Percentiles rank a stretch among this genome's conserved stretches.
These are phyloP conservation scores for Gnomoniopsis sp. DNA, from an alignment of 2,329 filamentous ascomycete species.

Conservation along the genomic window DNA sequence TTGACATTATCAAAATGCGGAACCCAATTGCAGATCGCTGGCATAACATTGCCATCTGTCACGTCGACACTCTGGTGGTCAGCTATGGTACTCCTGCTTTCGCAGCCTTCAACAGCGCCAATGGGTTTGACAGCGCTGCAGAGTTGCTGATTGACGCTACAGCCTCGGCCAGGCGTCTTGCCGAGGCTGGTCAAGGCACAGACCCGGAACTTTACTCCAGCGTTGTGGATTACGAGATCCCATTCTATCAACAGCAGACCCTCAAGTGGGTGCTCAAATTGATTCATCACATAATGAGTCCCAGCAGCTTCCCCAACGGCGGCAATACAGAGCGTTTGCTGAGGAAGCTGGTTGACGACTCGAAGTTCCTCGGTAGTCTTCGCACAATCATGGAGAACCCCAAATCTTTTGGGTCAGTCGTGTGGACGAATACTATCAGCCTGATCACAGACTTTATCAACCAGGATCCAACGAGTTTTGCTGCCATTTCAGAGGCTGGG, in stretches of 20 bases:
- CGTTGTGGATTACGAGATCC: constrained; percentile 87
- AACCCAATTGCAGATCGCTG: constrained; percentile 79
- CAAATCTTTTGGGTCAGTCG: constrained; percentile 78
- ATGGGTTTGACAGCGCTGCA: constrained; percentile 87
- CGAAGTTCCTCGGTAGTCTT: constrained; percentile 75
- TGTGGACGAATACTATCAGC: constrained; percentile 92
- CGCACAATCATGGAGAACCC: constrained; percentile 79
- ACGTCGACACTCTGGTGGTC: constrained; percentile 85
- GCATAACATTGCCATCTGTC: constrained; percentile 78
- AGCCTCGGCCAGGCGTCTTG: constrained; percentile 62
- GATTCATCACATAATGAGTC: constrained; percentile 91
- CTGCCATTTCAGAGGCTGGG: constrained; percentile 90
- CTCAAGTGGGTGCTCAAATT: constrained; percentile 94
- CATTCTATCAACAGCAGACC: constrained; percentile 89
- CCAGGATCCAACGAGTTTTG: constrained; percentile 96
- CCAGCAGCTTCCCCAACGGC: constrained; percentile 56
- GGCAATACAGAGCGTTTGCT: constrained; percentile 87
- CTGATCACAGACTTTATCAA: constrained; percentile 96
- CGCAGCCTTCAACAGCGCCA: constrained; percentile 73
- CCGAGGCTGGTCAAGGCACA: constrained; percentile 69
- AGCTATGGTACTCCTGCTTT: constrained; percentile 75
- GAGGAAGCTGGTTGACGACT: constrained; percentile 91
- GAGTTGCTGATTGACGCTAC: constrained; percentile 80
- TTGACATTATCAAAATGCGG: constrained; percentile 81
- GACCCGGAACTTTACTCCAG: constrained; percentile 67